Evolutionary conservation across 176 grass and related monocot species (phyloP).

Genomic region (Poa annua): DNA sequence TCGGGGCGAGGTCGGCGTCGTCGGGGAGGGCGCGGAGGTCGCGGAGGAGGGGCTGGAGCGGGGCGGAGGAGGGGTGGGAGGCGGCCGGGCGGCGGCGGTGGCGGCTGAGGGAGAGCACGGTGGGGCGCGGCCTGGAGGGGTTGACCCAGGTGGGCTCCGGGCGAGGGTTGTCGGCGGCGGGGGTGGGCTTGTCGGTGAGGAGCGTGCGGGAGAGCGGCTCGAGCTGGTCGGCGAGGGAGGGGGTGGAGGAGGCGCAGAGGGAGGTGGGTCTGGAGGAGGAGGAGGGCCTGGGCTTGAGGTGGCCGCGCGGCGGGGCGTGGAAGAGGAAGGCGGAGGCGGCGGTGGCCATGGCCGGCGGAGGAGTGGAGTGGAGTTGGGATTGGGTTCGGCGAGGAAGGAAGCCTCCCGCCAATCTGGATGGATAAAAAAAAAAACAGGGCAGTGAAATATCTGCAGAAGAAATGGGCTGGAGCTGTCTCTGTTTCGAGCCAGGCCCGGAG

Average conservation of each 20-base stretch:
- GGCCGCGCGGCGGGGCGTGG: conserved; percentile 31
- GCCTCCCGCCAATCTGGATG: background rate
- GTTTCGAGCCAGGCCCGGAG: too few relatives aligned
- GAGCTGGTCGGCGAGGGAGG: conserved; percentile 81
- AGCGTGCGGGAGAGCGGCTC: conserved; percentile 66
- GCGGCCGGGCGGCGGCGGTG: conserved; percentile 54
- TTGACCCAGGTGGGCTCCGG: conserved; percentile 80
- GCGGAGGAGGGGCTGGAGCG: conserved; percentile 56
- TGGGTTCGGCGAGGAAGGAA: background rate
- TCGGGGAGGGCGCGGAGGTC: conserved; percentile 54
- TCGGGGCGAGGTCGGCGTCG: conserved; percentile 46
- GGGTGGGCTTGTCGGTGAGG: conserved; percentile 59
- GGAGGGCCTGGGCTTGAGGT: conserved; percentile 8
- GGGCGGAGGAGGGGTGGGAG: conserved; percentile 44
- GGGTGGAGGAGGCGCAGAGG: conserved; percentile 39
- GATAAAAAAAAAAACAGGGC: background rate
- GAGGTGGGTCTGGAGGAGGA: background rate
- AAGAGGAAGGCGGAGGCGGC: conserved; percentile 55
- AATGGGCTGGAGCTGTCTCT: too few relatives aligned
- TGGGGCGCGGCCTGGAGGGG: conserved; percentile 72
- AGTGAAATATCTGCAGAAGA: background rate
- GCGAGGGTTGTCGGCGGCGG: conserved; percentile 3
- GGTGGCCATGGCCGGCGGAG: conserved; percentile 45
- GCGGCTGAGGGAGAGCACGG: conserved; percentile 71
- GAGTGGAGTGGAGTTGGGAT: background rate